A percentile compares a stretch with the other conserved stretches of the same genome.
phyloP scores from a whole-genome alignment of 345 rosid species.

The Clausena lansium region DNA sequence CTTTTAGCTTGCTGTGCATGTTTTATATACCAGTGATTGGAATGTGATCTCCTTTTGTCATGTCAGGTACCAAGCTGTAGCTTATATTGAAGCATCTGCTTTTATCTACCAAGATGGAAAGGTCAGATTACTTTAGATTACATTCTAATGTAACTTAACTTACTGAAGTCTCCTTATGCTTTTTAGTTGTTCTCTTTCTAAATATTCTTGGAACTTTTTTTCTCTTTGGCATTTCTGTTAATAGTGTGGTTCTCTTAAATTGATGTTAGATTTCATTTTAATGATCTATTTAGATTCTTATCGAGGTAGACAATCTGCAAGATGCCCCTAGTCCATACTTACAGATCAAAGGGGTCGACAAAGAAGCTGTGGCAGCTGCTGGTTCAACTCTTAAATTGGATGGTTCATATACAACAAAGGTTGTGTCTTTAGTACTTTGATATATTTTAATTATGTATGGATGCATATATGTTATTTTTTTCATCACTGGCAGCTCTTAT shows the following conservation, averaged over 20 bases:
- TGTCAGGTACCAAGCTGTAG: slow-evolving; percentile 93
- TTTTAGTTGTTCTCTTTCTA: background rate
- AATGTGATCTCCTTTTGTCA: slow-evolving; percentile 15
- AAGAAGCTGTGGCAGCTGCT: slow-evolving; percentile 89
- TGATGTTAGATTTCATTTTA: slow-evolving; percentile 11
- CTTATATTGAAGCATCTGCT: slow-evolving; percentile 95
- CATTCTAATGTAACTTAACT: background rate
- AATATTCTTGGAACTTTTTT: background rate
- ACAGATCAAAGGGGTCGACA: slow-evolving; percentile 95
- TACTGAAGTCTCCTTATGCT: background rate
- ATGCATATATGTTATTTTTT: background rate
- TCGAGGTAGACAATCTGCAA: slow-evolving; percentile 95
- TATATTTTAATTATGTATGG: background rate
- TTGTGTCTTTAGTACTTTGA: slow-evolving; percentile 23
- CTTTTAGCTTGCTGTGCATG: background rate
- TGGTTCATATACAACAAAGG: slow-evolving; percentile 98
- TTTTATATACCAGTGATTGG: slow-evolving; percentile 6
- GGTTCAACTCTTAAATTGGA: slow-evolving; percentile 86
- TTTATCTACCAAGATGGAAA: slow-evolving; percentile 93
- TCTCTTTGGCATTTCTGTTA: background rate
- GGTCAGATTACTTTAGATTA: slow-evolving; percentile 36
- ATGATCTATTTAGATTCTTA: slow-evolving; percentile 54
- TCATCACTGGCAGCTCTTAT: background rate
- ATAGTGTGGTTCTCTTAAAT: background rate
- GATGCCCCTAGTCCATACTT: slow-evolving; percentile 74